Evolutionary conservation across 306 rosid species (phyloP), one percentile per base, ranked within the genome.

Genomic region (Quercus agrifolia): DNA sequence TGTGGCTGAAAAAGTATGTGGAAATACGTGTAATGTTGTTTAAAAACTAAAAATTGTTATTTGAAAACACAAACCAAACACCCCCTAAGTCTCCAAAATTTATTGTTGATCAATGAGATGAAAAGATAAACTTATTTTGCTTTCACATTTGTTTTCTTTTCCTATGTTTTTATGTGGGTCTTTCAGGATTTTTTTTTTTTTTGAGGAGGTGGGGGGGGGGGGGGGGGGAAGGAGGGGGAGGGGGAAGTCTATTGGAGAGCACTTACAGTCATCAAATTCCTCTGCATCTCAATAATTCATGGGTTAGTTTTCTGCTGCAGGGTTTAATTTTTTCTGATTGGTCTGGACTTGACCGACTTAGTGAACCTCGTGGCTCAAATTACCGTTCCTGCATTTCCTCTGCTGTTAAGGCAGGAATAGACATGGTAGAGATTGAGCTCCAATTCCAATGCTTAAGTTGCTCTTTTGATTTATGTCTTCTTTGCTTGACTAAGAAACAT

Each of bases 241-340:
- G 27, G 12, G 15, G 38, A 33, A 27, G 23, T 8, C 64, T 19
- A 58, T 20, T 14, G 4, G 69, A 12, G 19, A 23, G 23, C 6
- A 52, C 41, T 35, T 56, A 54, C 21, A 38, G 46, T 17, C 30
- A 14, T 66, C 49, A 11, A 68, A 1, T 49, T 82, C 19, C 68
- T 77, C 14, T 71, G 15, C 33, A 44, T 75, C 70, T 67, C 18
- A 44, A 71, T 55, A 31, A 75, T 28, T 61, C 18, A 52, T 46
- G 14, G 10, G 71, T 52, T 63, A 82, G 52, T 82, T 41, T 41
- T 83, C 28, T 81, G 72, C 77, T 75, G 79, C 85, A 94, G 97
- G 99, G 97, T 75, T 87, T 94, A 89, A 88, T 94, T 25, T 85
- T 92, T 76, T 89, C 97, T 81, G 97, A 92, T 79, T 92, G 93